Base-by-base conservation (phyloP, 1,284 basidiomycete species). In the Ceratobasidium sp. region DNA sequence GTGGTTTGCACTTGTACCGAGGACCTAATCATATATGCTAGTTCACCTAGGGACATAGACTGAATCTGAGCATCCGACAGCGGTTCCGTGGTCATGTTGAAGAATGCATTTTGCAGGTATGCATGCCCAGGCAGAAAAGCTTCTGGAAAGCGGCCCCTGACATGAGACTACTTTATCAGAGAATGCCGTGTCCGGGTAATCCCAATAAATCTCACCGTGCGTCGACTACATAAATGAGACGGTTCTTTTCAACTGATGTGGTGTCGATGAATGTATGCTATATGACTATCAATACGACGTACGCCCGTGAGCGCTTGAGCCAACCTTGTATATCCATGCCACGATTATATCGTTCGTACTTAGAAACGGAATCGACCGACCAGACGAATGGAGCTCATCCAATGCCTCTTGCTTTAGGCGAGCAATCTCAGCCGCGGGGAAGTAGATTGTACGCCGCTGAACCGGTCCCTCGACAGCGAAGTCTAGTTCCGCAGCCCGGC, bases 261-360 rank as follows among this genome's bases (percentile, higher is more conserved):
- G 34, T 42, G 20, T 65, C 60, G 15, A 53, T 42, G 35, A 65
- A 65, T 13, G 60, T 65, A 31, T 65, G 60, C 60, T 65, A 53
- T 65, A 52, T 65, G 49, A 13, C 5, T 22, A 10, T 13, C 22
- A 3, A 3, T 40, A 32, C 17, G 20, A n/a, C 40, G 35, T 27
- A n/a, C n/a, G n/a, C n/a, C n/a, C n/a, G n/a, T n/a, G n/a, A n/a
- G 50, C 13, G 29, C n/a, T 38, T 29, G n/a, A 6, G 12, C 47
- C 29, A 7, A 65, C 60, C 60, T 65, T 65, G 49, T 65, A 65
- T 17, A 65, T 12, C 60, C 60, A 65, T 6, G 60, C 60, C 8
- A 27, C 47, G 6, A 65, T 29, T 15, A 65, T 42, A 42, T 65
- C 60, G 22, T 20, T 65, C 3, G 60, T 52, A 31, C 60, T 65